Evolutionary conservation across 805 yeast genomes (phyloP), one percentile per base, ranked within the genome.

Genomic region (Wickerhamomyces xylosicus): DNA sequence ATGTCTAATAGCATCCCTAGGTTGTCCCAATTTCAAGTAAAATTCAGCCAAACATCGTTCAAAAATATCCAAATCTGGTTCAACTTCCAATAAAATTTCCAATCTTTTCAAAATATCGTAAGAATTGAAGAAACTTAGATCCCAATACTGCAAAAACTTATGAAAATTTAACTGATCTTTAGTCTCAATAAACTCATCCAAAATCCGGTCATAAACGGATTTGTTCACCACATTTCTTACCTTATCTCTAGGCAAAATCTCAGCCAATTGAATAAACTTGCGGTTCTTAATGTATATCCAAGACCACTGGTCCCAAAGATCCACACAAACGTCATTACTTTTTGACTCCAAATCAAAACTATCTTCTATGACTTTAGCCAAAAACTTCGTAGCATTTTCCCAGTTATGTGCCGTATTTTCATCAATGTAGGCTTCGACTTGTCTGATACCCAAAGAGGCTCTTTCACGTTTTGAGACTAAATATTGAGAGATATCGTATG

Each of bases 401-500:
- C 90, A 84, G 2, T 69, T 50, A 10, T 66, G 66, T 2, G 54
- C 48, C 16, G 63, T 53, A 14, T 31, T 31, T 15, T 31, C 19
- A 13, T 25, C 13, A 1, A 75, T 47, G 20, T 69, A 64, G 3
- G 48, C 39, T 33, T 74, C 69, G 15, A 74, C 63, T 37, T 42
- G 77, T 34, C 67, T 65, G 6, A 75, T 49, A 2, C 95, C 97
- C 29, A 76, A 65, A 31, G 67, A 61, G 10, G 80, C 56, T 37
- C 90, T 58, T 43, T 74, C 74, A 3, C 53, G 42, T 10, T 67
- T 64, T 9, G 66, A 57, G 2, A 80, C 62, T 45, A 84, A 62
- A 46, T 71, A 72, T 36, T 67, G 73, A 41, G 92, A 72, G 52
- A 85, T 75, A 32, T 69, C 67, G 95, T 95, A 90, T 0, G 97